These are phyloP conservation scores for Phoma herbarum DNA, from an alignment of 2,329 filamentous ascomycete species.

Conservation along the genomic window DNA sequence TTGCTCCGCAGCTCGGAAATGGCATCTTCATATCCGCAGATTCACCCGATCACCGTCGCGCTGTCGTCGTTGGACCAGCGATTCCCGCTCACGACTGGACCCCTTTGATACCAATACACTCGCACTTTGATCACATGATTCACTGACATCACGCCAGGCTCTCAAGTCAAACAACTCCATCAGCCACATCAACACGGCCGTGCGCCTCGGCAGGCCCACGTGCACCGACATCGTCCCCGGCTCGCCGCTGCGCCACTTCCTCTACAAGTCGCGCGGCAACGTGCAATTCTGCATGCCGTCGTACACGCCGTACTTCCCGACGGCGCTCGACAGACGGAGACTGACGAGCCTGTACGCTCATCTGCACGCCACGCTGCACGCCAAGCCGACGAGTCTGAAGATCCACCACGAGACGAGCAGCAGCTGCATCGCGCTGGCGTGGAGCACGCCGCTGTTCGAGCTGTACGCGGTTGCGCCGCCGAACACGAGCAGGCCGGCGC, in stretches of 20 bases:
- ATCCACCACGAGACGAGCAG: slow-evolving; percentile 83
- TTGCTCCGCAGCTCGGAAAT: slow-evolving; percentile 4
- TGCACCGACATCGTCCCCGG: slow-evolving; percentile 81
- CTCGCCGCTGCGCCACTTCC: slow-evolving; percentile 84
- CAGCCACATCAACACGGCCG: slow-evolving; percentile 75
- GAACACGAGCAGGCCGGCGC: slow-evolving; percentile 65
- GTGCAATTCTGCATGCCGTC: slow-evolving; percentile 96
- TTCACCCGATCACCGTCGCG: background rate
- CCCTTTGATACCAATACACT: background rate
- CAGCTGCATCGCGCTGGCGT: slow-evolving; percentile 77
- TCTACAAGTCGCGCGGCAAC: slow-evolving; percentile 94
- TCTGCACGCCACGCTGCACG: slow-evolving; percentile 85
- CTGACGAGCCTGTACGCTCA: slow-evolving; percentile 81
- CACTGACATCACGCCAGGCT: slow-evolving; percentile 59
- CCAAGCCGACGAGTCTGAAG: slow-evolving; percentile 83
- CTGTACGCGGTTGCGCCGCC: slow-evolving; percentile 94
- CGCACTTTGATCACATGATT: background rate
- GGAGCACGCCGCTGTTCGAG: slow-evolving; percentile 91
- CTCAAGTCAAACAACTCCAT: slow-evolving; percentile 80
- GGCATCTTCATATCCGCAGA: background rate
- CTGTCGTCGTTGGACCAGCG: background rate
- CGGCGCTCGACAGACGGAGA: slow-evolving; percentile 67
- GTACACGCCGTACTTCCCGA: slow-evolving; percentile 73
- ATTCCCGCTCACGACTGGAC: background rate
- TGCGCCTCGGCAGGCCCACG: slow-evolving; percentile 73